Base-by-base conservation (phyloP, 2,329 filamentous ascomycete species). In the Colletotrichum melonis region DNA sequence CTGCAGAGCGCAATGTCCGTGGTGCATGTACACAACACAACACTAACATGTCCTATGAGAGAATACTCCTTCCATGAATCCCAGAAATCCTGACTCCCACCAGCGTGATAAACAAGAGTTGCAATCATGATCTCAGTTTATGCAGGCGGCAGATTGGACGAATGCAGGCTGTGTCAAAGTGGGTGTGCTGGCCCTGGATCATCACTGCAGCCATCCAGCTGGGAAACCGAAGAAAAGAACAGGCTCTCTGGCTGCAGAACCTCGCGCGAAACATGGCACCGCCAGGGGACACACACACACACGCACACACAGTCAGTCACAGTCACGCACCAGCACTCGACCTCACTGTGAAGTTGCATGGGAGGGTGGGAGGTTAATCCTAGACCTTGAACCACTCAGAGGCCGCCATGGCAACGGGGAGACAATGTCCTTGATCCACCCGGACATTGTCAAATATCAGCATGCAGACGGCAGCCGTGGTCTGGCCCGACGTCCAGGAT, bases 401-500 rank as follows among this genome's bases (percentile, higher is more conserved):
- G 59, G 16, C 49, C 32, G 59, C 49, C 35, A 19, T 63, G 26
- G 16, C 63, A 49, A 58, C 35, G 35, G 55, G 35, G 19, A 32
- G 54, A 22, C 57, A 67, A 57, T 32, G 59, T 46, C 35, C 35
- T 35, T 28, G 56, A 22, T 60, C 69, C 69, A 68, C 56, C 24
- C 56, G 69, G 69, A 68, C 69, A 68, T 62, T 71, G 24, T 60
- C 35, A 9, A 56, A 56, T 60, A 54, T 38, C 42, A 70, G 16
- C 11, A 49, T 49, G 42, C 42, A 49, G 42, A n/a, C 19, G 9
- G 19, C 42, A 49, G 42, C 19, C 8, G 19, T 49, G 42, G 19
- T 22, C 42, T 22, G 42, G 42, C 42, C 42, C 42, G n/a, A 49
- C 4, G 19, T 49, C 42, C 8, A 22, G 19, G 19, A 22, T 22